Conservation (phyloP, 2,329 filamentous ascomycete species). For the Trichoderma guizhouense region DNA sequence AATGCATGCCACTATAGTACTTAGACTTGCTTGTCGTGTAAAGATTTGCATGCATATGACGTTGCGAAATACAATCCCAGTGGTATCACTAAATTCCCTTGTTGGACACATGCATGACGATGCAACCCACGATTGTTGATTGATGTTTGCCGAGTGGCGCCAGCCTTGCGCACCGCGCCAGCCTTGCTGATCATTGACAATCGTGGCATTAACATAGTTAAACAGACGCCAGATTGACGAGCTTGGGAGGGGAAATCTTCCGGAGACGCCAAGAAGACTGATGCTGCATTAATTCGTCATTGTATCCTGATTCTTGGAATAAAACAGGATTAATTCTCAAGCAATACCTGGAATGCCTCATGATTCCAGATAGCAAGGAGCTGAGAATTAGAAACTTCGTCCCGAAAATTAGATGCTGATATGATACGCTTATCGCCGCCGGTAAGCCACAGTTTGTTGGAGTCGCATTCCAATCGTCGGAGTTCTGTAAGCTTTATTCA, state of each 20-base stretch:
- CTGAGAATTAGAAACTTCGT: not conserved
- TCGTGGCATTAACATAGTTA: not conserved
- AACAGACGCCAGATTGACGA: not conserved
- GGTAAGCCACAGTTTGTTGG: not conserved
- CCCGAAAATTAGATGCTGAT: not conserved
- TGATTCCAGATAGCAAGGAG: not conserved
- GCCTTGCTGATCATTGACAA: not conserved
- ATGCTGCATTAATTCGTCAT: not conserved
- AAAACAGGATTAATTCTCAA: not conserved
- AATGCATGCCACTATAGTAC: not conserved
- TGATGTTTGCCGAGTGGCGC: conserved; percentile 2
- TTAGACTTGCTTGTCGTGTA: not conserved
- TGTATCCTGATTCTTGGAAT: not conserved
- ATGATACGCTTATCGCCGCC: not conserved
- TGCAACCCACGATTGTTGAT: not conserved
- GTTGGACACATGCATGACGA: not conserved
- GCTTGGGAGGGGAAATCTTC: not conserved
- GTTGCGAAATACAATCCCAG: not conserved
- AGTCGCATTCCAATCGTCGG: not conserved
- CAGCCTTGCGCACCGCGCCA: not conserved
- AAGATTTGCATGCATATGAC: not conserved
- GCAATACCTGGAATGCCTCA: not conserved
- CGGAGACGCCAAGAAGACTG: not conserved
- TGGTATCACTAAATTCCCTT: not conserved
- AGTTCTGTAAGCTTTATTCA: not conserved